A percentile compares a stretch with the other conserved stretches of the same genome.
These are phyloP conservation scores for Blepharisma japonicum DNA, from an alignment of 73 alveolate genomes.

Conservation along the genomic window DNA sequence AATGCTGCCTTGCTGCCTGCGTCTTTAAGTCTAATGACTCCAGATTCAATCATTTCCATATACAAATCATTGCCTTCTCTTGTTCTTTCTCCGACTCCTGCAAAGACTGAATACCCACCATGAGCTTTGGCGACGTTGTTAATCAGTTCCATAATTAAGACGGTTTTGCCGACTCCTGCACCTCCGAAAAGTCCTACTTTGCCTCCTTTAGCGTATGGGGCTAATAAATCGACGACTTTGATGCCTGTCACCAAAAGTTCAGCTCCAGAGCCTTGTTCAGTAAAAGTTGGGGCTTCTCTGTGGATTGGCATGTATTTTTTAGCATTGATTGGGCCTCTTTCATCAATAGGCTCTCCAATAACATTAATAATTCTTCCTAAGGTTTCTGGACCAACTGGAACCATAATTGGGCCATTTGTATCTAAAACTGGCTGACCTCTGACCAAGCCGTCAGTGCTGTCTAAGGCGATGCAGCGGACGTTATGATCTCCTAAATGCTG, in stretches of 20 bases:
- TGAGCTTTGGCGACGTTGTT: conserved; percentile 91
- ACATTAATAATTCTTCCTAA: conserved; percentile 95
- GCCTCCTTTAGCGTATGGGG: conserved; percentile 97
- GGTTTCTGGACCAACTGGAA: conserved; percentile 96
- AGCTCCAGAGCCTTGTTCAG: conserved; percentile 86
- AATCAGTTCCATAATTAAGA: conserved; percentile 94
- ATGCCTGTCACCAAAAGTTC: conserved; percentile 88
- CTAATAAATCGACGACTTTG: conserved; percentile 96
- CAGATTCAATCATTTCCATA: conserved; percentile 86
- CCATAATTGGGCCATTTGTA: conserved; percentile 89
- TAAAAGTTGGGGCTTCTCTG: conserved; percentile 94
- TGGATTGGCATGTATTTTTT: conserved; percentile 81
- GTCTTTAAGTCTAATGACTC: conserved; percentile 59
- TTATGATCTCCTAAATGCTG: conserved; percentile 90
- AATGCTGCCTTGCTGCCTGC: conserved; percentile 89
- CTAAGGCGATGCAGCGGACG: conserved; percentile 97
- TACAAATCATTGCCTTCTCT: conserved; percentile 91
- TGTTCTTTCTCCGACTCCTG: conserved; percentile 96
- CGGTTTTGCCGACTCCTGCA: conserved; percentile 99
- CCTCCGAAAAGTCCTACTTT: conserved; percentile 93
- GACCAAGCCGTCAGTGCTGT: conserved; percentile 95
- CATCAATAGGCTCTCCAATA: conserved; percentile 97
- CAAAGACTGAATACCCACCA: conserved; percentile 97
- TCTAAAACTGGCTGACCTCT: conserved; percentile 89
- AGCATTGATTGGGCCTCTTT: conserved; percentile 84